Conservation (phyloP, 1,139 yeast genomes). For the Waltiozyma sp. region DNA sequence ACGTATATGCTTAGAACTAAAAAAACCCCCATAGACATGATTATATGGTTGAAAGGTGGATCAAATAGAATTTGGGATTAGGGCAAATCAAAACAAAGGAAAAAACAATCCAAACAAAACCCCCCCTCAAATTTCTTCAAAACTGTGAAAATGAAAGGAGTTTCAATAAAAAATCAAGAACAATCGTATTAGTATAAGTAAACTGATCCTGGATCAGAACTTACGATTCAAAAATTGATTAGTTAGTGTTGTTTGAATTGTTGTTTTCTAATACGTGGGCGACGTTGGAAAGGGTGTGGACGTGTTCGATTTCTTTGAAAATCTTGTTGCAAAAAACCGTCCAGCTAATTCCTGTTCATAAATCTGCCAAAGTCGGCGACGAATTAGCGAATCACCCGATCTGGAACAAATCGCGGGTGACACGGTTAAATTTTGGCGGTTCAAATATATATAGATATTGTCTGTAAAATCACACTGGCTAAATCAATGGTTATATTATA, state of each 20-base stretch:
- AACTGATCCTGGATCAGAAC: not conserved
- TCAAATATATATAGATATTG: too few species aligned
- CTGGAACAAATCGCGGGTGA: not conserved
- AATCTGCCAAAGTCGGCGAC: not conserved
- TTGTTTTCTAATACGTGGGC: not conserved
- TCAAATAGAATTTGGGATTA: too few species aligned
- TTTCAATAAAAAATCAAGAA: not conserved
- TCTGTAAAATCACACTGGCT: too few species aligned
- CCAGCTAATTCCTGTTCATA: not conserved
- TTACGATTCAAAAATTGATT: slow-evolving; percentile 1
- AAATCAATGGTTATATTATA: too few species aligned
- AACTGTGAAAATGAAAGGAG: not conserved
- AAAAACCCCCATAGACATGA: too few species aligned
- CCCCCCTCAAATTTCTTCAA: not conserved
- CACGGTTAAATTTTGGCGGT: not conserved
- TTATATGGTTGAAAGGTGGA: not conserved
- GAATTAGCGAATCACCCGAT: not conserved
- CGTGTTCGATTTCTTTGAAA: slow-evolving; percentile 8
- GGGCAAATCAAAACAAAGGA: not conserved
- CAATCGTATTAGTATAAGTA: not conserved
- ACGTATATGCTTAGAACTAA: too few species aligned
- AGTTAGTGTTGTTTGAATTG: not conserved
- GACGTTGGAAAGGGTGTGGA: slow-evolving; percentile 10
- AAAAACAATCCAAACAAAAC: not conserved
- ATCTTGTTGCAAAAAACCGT: not conserved